phyloP scores from a whole-genome alignment of 768 basidiomycete species.

The Trametopsis cervina region DNA sequence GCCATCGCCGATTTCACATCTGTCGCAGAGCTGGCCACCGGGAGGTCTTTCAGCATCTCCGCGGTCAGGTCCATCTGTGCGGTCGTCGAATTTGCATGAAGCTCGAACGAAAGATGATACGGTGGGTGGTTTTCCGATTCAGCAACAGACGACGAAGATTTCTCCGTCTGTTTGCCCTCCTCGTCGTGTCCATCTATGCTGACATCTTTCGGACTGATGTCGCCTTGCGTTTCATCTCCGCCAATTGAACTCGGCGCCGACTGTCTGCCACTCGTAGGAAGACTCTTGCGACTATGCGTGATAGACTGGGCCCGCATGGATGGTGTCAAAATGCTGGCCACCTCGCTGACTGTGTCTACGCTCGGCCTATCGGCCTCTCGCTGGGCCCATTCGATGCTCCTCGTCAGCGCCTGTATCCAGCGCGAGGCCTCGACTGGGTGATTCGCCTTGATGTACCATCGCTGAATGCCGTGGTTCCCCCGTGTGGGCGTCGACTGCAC shows the following conservation, averaged over 20 bases:
- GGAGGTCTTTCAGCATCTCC: conserved; percentile 51
- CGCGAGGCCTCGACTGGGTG: conserved; percentile 86
- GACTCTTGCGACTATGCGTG: conserved; percentile 6
- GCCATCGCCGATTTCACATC: conserved; percentile 24
- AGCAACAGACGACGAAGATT: conserved; percentile 40
- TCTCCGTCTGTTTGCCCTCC: conserved; percentile 33
- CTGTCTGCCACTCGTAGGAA: conserved; percentile 7
- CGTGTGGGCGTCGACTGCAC: conserved; percentile 56
- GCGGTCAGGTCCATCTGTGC: conserved; percentile 76
- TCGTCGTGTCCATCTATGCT: conserved; percentile 21
- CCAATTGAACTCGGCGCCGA: conserved; percentile 21
- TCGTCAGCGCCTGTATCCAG: conserved; percentile 74
- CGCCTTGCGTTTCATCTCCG: conserved; percentile 17
- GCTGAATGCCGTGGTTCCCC: conserved; percentile 44
- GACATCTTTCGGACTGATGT: conserved; percentile 3
- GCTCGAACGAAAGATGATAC: conserved; percentile 48
- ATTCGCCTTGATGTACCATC: conserved; percentile 80
- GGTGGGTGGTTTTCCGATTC: conserved; percentile 43
- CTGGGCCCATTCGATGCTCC: conserved; percentile 67
- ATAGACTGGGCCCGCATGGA: conserved; percentile 8
- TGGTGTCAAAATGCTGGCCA: conserved; percentile 18
- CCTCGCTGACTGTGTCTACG: conserved; percentile 37
- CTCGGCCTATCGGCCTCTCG: conserved; percentile 37
- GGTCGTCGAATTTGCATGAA: conserved; percentile 61
- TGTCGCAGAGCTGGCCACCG: background rate